Percentiles rank a stretch among this genome's conserved stretches.
phyloP scores from a whole-genome alignment of 176 grass and related monocot species.

The Cenchrus americanus region DNA sequence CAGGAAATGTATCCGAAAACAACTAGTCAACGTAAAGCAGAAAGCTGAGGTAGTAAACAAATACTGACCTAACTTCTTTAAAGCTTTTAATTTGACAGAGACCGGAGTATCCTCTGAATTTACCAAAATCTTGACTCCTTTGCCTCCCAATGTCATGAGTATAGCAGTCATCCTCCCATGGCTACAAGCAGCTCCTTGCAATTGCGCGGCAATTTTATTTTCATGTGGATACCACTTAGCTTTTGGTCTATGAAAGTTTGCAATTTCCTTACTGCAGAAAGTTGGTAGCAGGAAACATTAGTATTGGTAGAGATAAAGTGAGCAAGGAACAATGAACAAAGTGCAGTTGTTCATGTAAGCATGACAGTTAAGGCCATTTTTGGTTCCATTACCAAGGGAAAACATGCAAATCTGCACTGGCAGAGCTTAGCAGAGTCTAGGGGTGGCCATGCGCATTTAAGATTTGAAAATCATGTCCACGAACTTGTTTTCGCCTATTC shows the following conservation, averaged over 20 bases:
- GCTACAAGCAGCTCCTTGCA: slow-evolving; percentile 60
- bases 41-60: slow-evolving; percentile 7
- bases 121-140: slow-evolving; percentile 77
- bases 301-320: slow-evolving; percentile 24
- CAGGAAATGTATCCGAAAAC: background rate
- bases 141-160: slow-evolving; percentile 83
- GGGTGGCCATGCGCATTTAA: too few relatives aligned
- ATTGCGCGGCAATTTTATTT: slow-evolving; percentile 75
- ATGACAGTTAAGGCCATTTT: background rate
- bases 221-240: slow-evolving; percentile 90
- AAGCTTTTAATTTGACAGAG: slow-evolving; percentile 84
- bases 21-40: slow-evolving; percentile 11
- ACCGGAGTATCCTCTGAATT: slow-evolving; percentile 78
- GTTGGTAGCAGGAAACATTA: slow-evolving; percentile 18
- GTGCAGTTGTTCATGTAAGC: background rate
- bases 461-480: too few relatives aligned
- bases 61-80: slow-evolving; percentile 86
- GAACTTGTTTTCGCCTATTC: too few relatives aligned
- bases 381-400: background rate
- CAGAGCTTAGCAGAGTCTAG: too few relatives aligned
- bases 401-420: too few relatives aligned
- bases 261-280: slow-evolving; percentile 82
- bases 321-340: slow-evolving; percentile 25
- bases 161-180: slow-evolving; percentile 79
- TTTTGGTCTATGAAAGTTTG: slow-evolving; percentile 93